Conservation (phyloP, 2,329 filamentous ascomycete species). For the Byssochlamys sp. region DNA sequence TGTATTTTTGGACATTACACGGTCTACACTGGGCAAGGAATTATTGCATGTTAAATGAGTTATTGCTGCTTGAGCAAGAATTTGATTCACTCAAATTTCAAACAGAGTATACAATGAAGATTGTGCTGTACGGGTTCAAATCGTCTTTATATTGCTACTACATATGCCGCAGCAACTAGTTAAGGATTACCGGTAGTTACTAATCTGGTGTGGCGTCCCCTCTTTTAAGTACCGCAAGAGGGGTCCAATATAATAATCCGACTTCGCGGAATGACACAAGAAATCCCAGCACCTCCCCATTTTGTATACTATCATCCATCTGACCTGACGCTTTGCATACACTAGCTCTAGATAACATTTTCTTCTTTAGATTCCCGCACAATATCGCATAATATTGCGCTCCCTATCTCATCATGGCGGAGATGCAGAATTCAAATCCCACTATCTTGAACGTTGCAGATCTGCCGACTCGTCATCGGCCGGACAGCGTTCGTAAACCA, state of each 20-base stretch:
- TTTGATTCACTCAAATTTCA: no score
- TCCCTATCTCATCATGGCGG: conserved; percentile 15
- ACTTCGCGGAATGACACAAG: background rate
- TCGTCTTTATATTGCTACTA: no score
- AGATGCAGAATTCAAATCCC: conserved; percentile 60
- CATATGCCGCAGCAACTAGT: no score
- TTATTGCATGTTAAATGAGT: no score
- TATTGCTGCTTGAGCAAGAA: no score
- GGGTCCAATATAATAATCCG: background rate
- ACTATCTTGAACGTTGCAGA: conserved; percentile 82
- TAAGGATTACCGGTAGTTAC: no score
- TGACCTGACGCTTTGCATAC: background rate
- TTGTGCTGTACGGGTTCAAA: no score
- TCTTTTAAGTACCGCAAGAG: background rate
- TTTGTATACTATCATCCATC: background rate
- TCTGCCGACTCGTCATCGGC: conserved; percentile 64
- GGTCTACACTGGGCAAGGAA: no score
- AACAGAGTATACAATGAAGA: no score
- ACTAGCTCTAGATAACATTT: background rate
- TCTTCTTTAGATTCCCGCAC: background rate
- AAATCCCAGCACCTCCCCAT: background rate
- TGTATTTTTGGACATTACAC: no score
- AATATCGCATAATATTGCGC: background rate
- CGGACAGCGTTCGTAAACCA: conserved; percentile 34
- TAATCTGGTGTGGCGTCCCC: no score